Percentiles rank a stretch among this genome's conserved stretches.
Evolutionary conservation across 164 flowering plant genomes (phyloP).

Genomic region (Amborella trichopoda): DNA sequence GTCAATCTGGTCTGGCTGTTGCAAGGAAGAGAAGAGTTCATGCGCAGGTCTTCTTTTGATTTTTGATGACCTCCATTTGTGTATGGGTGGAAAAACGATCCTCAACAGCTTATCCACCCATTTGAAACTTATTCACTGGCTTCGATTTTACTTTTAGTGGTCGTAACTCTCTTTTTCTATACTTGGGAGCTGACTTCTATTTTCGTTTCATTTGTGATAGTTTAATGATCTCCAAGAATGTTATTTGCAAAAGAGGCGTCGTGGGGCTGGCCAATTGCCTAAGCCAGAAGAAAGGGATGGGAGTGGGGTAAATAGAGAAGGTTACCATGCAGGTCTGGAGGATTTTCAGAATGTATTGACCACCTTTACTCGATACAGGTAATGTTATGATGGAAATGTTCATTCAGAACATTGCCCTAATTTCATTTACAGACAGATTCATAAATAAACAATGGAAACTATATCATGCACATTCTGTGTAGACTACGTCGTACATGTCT

Average conservation of each 20-base stretch:
- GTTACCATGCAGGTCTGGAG: slow-evolving; percentile 67
- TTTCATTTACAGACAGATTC: too few relatives aligned
- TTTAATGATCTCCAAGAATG: slow-evolving; percentile 91
- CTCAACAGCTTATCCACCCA: too few relatives aligned
- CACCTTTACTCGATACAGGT: slow-evolving; percentile 90
- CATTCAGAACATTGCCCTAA: too few relatives aligned
- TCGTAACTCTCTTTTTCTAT: background rate
- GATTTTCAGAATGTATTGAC: slow-evolving; percentile 83
- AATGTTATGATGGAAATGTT: too few relatives aligned
- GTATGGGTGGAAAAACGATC: too few relatives aligned
- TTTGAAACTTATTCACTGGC: too few relatives aligned
- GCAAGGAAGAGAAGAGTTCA: slow-evolving; percentile 69
- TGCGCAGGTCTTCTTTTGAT: slow-evolving; percentile 61
- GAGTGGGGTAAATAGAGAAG: slow-evolving; percentile 39
- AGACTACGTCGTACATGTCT: too few relatives aligned
- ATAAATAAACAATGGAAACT: too few relatives aligned
- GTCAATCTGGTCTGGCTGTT: slow-evolving; percentile 49
- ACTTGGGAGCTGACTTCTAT: background rate
- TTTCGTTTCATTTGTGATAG: slow-evolving; percentile 26
- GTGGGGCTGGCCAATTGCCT: slow-evolving; percentile 25
- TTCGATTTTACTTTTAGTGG: too few relatives aligned
- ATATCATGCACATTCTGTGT: too few relatives aligned
- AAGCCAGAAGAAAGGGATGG: slow-evolving; percentile 32
- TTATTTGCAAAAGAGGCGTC: slow-evolving; percentile 83
- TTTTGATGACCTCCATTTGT: too few relatives aligned